phyloP scores from a whole-genome alignment of 352 stramenopile genomes.

The Phytophthora citricola region DNA sequence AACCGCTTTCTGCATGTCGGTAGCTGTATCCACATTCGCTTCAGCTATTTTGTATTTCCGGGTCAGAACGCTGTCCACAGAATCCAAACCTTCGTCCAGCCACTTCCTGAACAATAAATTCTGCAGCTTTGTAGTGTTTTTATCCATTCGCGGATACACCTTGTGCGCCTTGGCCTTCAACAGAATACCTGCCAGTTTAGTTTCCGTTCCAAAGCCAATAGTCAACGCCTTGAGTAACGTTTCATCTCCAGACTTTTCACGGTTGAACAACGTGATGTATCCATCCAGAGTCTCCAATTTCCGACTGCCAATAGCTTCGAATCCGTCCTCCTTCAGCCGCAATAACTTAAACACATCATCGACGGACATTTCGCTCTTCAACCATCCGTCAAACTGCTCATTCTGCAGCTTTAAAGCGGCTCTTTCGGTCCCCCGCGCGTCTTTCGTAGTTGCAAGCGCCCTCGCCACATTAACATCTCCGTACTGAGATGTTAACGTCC shows the following conservation, averaged over 20 bases:
- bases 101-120: neutral
- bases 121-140: neutral
- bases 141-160: neutral
- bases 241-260: neutral
- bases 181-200: neutral
- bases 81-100: no score
- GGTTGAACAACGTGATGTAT: conserved; percentile 2
- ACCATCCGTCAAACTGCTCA: neutral
- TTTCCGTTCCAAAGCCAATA: neutral
- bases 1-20: no score
- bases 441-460: neutral
- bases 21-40: no score
- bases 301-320: neutral
- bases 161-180: neutral
- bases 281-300: conserved; percentile 4
- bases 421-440: neutral
- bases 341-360: conserved; percentile 1
- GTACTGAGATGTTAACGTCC: neutral
- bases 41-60: no score
- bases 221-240: neutral
- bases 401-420: neutral
- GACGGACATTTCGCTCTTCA: neutral
- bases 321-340: neutral
- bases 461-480: conserved; percentile 7
- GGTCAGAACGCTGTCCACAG: no score